Evolutionary conservation across 2,329 filamentous ascomycete species (phyloP).

Genomic region (Cryphonectria parasitica): DNA sequence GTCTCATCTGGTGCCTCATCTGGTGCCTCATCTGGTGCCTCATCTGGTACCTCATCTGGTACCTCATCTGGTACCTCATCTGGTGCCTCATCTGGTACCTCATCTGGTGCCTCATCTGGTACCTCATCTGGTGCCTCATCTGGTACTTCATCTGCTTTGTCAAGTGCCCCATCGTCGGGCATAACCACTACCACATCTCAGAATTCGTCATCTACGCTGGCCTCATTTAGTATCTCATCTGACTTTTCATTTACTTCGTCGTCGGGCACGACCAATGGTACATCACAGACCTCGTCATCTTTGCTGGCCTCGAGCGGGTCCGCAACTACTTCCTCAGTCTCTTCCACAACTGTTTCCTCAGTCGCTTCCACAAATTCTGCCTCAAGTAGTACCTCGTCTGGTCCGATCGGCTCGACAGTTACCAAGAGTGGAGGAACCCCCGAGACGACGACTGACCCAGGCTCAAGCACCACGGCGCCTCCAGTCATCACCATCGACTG

Average conservation of each 20-base stretch:
- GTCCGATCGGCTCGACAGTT: neutral
- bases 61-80: no score
- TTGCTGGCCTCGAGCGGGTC: conserved; percentile 7
- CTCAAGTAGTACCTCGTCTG: neutral
- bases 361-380: neutral
- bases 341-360: neutral
- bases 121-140: no score
- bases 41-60: no score
- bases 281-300: no score
- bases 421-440: conserved; percentile 7
- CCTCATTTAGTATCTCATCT: no score
- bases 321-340: neutral
- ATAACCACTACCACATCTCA: neutral
- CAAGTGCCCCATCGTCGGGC: neutral
- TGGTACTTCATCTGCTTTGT: neutral
- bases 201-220: conserved; percentile 10
- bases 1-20: no score
- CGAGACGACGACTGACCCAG: conserved; percentile 2
- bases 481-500: conserved; percentile 12
- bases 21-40: no score
- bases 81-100: no score
- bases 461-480: conserved; percentile 8
- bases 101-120: no score
- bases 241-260: no score
- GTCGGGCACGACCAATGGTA: no score